Base-by-base conservation (phyloP, 2,329 filamentous ascomycete species). In the Fusarium chaquense region DNA sequence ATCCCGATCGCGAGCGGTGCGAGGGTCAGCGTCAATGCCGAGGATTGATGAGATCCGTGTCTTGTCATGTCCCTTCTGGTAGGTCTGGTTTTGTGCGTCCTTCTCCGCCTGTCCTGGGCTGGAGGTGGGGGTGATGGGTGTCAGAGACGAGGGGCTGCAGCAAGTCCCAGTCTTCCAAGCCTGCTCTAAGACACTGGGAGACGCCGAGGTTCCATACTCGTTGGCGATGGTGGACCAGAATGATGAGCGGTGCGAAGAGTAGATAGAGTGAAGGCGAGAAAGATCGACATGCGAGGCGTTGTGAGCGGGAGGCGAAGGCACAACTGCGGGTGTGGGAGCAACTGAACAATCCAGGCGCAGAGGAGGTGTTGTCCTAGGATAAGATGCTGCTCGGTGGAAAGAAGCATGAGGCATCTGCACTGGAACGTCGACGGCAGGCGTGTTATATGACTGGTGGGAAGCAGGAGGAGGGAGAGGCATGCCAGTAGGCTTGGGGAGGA, bases 201-300 rank as follows among this genome's bases (percentile, higher is more conserved):
- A 89, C 3, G 85, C 84, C 35, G 88, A 86, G 16, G 82, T 78
- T 55, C 91, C 91, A 75, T 94, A 94, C 73, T 93, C 91, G 28
- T 87, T 82, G 32, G 91, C 91, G 36, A 95, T 86, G 49, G 87
- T 84, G 35, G 86, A 83, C 92, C 92, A 95, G 81, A 95, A 94
- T 11, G 87, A 86, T 52, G 85, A 83, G 44, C 91, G 88, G 79
- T 93, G 91, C 10, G 86, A 82, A 54, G 89, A 86, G 79, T 94
- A 94, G 71, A 94, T 87, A 64, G 86, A 84, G 49, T 89, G 86
- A 26, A 95, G 88, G 49, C 91, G 90, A 30, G 85, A 82, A 74
- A 89, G 84, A 77, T 93, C 89, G 67, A 91, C 84, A 66, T 84
- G 82, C 65, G 82, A 76, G 46, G 79, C 73, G 16, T 75, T 75